A percentile compares a stretch with the other conserved stretches of the same genome.
These are phyloP conservation scores for Hortaea werneckii DNA, from an alignment of 2,329 filamentous ascomycete genomes.

Conservation along the genomic window DNA sequence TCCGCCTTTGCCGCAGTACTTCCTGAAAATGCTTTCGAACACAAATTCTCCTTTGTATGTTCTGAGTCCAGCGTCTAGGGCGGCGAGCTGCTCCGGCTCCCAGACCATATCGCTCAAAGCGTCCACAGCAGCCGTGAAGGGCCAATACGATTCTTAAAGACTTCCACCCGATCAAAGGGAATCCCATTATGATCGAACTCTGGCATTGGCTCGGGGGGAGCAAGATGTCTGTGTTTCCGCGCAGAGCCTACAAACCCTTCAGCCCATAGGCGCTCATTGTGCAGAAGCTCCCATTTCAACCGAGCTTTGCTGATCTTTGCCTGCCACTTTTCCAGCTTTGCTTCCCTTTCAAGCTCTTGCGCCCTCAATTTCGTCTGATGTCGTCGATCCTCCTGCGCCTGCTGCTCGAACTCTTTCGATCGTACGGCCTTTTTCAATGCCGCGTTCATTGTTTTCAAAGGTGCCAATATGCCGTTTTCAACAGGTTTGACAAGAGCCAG, in stretches of 20 bases:
- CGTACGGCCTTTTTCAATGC: conserved; percentile 5
- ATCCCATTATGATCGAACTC: conserved; percentile 31
- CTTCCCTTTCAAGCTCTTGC: neutral
- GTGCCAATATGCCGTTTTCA: conserved; percentile 7
- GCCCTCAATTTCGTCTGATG: conserved; percentile 1
- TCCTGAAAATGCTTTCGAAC: conserved; percentile 16
- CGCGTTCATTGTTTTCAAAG: conserved; percentile 8
- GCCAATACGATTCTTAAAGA: conserved; percentile 26
- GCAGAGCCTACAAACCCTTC: conserved; percentile 6
- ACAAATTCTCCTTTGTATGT: conserved; percentile 15
- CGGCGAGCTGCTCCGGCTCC: conserved; percentile 22
- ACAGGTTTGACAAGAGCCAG: conserved; percentile 13
- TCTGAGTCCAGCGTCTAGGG: conserved; percentile 19
- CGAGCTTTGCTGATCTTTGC: neutral
- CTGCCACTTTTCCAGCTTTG: conserved; percentile 4
- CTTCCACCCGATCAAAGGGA: conserved; percentile 28
- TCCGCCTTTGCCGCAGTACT: conserved; percentile 12
- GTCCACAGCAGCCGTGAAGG: conserved; percentile 14
- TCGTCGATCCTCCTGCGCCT: neutral
- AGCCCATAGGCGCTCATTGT: conserved; percentile 12
- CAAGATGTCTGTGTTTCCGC: conserved; percentile 14
- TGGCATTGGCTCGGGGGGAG: conserved; percentile 3
- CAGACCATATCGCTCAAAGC: conserved; percentile 17
- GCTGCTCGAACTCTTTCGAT: conserved; percentile 1
- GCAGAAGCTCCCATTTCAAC: conserved; percentile 15